Percentiles rank a stretch among this genome's conserved stretches.
Evolutionary conservation across 2,329 filamentous ascomycete species (phyloP).

Genomic region (Bipolaris bicolor): DNA sequence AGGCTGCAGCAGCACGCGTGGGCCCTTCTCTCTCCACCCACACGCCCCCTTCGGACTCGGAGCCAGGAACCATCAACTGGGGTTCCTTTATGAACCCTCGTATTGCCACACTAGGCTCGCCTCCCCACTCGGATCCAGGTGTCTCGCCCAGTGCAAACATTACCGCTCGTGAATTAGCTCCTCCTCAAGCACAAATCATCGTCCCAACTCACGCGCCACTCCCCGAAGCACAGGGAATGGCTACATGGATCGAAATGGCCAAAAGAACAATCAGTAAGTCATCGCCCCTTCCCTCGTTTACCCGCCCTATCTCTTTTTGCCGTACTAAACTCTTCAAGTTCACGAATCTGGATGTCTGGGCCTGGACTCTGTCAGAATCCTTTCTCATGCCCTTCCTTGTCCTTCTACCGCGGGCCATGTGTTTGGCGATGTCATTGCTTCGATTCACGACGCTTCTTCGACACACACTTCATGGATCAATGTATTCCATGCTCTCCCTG

Average conservation of each 20-base stretch:
- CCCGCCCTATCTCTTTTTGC: neutral
- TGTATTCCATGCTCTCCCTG: slow-evolving; percentile 67
- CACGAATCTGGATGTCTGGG: slow-evolving; percentile 41
- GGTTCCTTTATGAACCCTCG: slow-evolving; percentile 45
- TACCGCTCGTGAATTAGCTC: slow-evolving; percentile 27
- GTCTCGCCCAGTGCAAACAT: slow-evolving; percentile 36
- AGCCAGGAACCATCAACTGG: slow-evolving; percentile 52
- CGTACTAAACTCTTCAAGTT: slow-evolving; percentile 32
- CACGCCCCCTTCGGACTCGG: slow-evolving; percentile 56
- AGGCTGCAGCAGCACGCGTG: slow-evolving; percentile 32
- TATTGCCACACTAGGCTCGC: slow-evolving; percentile 48
- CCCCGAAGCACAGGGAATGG: slow-evolving; percentile 33
- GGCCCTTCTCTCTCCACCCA: slow-evolving; percentile 50
- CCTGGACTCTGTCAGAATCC: slow-evolving; percentile 58
- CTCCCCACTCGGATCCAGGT: slow-evolving; percentile 48
- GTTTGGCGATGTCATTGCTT: slow-evolving; percentile 61
- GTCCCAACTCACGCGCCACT: slow-evolving; percentile 33
- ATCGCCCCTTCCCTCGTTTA: neutral
- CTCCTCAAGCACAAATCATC: slow-evolving; percentile 34
- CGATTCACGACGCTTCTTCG: slow-evolving; percentile 60
- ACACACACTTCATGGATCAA: slow-evolving; percentile 66
- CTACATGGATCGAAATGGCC: slow-evolving; percentile 39
- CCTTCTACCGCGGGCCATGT: slow-evolving; percentile 58
- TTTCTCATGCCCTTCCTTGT: slow-evolving; percentile 66
- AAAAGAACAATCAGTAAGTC: slow-evolving; percentile 45